Evolutionary conservation across 2,329 filamentous ascomycete genomes (phyloP).

Genomic region (Thelonectria rubi): DNA sequence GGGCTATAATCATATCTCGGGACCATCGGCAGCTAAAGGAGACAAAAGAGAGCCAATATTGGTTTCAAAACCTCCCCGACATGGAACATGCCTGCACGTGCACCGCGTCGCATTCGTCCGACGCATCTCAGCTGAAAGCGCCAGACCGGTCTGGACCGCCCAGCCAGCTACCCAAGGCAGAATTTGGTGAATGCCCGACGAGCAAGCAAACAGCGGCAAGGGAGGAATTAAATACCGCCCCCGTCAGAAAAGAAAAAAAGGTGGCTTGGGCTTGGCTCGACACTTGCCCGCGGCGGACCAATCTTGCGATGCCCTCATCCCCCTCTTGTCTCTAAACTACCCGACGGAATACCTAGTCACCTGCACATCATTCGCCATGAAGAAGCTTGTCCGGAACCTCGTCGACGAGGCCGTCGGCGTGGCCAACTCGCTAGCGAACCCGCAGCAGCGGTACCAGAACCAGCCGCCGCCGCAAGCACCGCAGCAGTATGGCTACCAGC

Average conservation of each 20-base stretch:
- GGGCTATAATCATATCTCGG: neutral
- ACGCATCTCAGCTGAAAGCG: neutral
- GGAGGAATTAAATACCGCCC: neutral
- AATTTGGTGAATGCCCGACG: neutral
- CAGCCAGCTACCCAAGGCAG: neutral
- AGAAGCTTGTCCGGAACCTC: conserved; percentile 2
- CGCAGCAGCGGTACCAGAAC: neutral
- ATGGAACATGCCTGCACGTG: neutral
- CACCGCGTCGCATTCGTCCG: neutral
- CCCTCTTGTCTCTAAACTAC: neutral
- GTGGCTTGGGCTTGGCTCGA: neutral
- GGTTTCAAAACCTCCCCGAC: neutral
- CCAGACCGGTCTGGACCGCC: conserved; percentile 1
- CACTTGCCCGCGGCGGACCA: neutral
- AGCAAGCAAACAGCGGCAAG: neutral
- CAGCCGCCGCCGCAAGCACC: neutral
- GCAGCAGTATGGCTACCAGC: conserved; percentile 2
- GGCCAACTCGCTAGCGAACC: conserved; percentile 4
- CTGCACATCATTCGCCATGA: conserved; percentile 1
- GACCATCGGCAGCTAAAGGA: neutral
- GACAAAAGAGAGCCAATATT: neutral
- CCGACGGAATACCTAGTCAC: no score
- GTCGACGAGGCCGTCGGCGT: conserved; percentile 4
- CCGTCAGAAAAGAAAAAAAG: no score
- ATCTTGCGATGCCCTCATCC: neutral